Base-by-base conservation (phyloP, 768 basidiomycete genomes). In the Boletus rubescentipes region DNA sequence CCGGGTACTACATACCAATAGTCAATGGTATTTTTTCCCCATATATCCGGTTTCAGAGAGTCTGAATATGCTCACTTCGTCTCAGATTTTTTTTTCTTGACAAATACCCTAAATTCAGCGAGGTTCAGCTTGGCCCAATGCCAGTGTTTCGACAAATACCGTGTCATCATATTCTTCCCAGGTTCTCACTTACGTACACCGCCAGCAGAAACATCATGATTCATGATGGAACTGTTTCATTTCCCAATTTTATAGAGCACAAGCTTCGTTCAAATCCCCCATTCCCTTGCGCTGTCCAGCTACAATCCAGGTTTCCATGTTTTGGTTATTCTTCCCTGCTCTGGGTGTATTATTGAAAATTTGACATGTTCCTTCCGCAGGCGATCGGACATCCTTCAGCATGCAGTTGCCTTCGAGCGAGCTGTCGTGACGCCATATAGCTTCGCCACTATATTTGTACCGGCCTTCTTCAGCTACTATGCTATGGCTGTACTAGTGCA, bases 401-500 rank as follows among this genome's bases (percentile, higher is more conserved):
- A 57, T 29, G 58, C 29, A 2, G 21, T 65, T 37, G 8, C 55
- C 29, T 58, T 60, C 32, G 55, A 66, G 20, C 67, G 46, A n/a
- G 41, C 41, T 15, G 35, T 29, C 7, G 49, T 61, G 39, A 67
- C 69, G 5, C 58, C 53, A 15, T 43, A 67, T 71, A 26, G 75
- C 74, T 59, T 60, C 63, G 30, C 48, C n/a, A 70, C 71, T 10
- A 67, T 73, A 45, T 54, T 82, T 31, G 23, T 78, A 15, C 80
- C 79, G 2, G 65, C 75, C 15, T 20, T 80, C 1, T 50, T 78
- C 21, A 71, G 71, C 53, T 82, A 79, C 66, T 82, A 80, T 70
- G 67, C 61, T 11, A 79, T 79, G 49, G 83, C 83, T 12, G 64
- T 82, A 32, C 73, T 86, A 45, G 79, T 84, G 8, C 70, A 81